Evolutionary conservation across 208 protist genomes (phyloP).

Genomic region (Acanthamoeba castellanii): DNA sequence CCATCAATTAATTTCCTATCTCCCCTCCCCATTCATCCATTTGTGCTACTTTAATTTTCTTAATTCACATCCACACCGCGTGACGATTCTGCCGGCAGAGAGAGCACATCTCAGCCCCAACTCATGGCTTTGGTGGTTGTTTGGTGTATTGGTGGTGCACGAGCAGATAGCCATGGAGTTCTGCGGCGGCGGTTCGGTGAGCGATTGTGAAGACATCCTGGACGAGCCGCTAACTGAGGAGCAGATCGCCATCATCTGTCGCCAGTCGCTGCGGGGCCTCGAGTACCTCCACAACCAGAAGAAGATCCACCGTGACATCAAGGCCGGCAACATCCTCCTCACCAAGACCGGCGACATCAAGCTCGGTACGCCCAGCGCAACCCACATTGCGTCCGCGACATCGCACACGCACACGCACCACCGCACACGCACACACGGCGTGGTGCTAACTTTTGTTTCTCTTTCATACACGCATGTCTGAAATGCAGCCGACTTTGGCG

Average conservation of each 20-base stretch:
- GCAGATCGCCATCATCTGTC: constrained; percentile 82
- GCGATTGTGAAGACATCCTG: constrained; percentile 85
- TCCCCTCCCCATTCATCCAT: too few species aligned
- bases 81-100: too few species aligned
- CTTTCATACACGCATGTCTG: background rate
- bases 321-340: constrained; percentile 85
- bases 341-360: constrained; percentile 82
- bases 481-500: constrained; percentile 81
- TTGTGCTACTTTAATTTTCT: too few species aligned
- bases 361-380: constrained; percentile 53
- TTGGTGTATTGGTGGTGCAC: background rate
- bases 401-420: background rate
- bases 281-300: constrained; percentile 83
- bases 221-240: constrained; percentile 78
- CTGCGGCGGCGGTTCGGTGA: constrained; percentile 66
- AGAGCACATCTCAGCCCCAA: too few species aligned
- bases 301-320: constrained; percentile 88
- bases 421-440: too few species aligned
- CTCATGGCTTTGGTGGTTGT: background rate
- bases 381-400: background rate
- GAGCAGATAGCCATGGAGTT: constrained; percentile 72
- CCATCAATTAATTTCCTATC: background rate
- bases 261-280: constrained; percentile 81
- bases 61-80: too few species aligned
- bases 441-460: background rate